Percentiles rank a stretch among this genome's conserved stretches.
These are phyloP conservation scores for Fonsecaea erecta DNA, from an alignment of 2,329 filamentous ascomycete genomes.

Conservation along the genomic window DNA sequence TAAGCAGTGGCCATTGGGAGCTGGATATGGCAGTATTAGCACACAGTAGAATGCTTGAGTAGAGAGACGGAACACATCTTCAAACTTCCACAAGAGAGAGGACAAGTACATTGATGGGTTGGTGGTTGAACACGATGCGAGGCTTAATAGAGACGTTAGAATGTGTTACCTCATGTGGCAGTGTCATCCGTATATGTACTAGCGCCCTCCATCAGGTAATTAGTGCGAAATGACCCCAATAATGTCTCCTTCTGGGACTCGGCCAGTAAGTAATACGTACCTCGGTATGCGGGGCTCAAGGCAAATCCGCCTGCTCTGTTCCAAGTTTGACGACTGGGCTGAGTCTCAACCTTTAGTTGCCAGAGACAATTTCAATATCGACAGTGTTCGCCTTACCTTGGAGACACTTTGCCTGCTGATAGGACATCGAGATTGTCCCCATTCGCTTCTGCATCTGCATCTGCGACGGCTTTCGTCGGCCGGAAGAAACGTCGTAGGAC, in stretches of 20 bases:
- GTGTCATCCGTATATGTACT: too few species aligned
- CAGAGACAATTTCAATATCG: neutral
- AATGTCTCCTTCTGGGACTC: neutral
- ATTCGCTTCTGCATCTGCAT: neutral
- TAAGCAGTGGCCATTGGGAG: neutral
- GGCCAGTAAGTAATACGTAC: neutral
- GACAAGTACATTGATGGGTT: neutral
- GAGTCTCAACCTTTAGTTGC: neutral
- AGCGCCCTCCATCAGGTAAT: too few species aligned
- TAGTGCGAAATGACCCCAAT: too few species aligned
- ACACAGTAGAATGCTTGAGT: neutral
- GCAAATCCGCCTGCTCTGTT: neutral
- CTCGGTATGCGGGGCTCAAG: constrained; percentile 1
- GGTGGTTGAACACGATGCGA: neutral
- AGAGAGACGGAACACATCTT: neutral
- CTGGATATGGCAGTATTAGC: neutral
- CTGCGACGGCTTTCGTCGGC: neutral
- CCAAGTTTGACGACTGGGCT: neutral
- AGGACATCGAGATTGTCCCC: neutral
- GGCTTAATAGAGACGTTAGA: neutral
- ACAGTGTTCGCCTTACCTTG: neutral
- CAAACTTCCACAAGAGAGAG: neutral
- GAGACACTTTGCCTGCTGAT: neutral
- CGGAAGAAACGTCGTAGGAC: neutral
- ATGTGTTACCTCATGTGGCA: neutral